phyloP scores from a whole-genome alignment of 2,329 filamentous ascomycete genomes.

The Sporothrix phasma region DNA sequence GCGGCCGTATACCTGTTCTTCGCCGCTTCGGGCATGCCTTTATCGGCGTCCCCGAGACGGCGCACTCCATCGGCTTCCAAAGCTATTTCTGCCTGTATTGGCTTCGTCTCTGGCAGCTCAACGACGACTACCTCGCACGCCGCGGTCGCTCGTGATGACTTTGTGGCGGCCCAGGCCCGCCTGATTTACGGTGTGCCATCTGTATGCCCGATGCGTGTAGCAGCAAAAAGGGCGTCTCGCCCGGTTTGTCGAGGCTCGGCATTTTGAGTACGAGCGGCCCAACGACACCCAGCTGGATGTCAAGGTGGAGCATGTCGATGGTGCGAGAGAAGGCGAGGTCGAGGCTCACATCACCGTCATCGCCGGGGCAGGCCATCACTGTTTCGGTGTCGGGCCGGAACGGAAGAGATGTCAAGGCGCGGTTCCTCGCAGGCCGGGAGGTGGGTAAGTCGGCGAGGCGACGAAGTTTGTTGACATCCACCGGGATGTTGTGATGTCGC shows the following conservation, averaged over 20 bases:
- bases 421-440: conserved; percentile 5
- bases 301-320: conserved; percentile 17
- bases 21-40: too few species aligned
- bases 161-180: conserved; percentile 67
- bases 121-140: conserved; percentile 79
- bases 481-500: neutral
- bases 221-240: too few species aligned
- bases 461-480: neutral
- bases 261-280: conserved; percentile 56
- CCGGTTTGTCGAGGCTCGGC: conserved; percentile 57
- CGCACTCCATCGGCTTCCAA: too few species aligned
- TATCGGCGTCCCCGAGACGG: too few species aligned
- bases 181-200: conserved; percentile 68
- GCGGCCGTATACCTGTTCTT: too few species aligned
- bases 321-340: neutral
- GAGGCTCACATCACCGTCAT: neutral
- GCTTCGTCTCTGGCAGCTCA: conserved; percentile 75
- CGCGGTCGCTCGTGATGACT: conserved; percentile 73
- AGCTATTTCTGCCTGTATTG: too few species aligned
- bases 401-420: neutral
- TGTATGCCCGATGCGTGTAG: too few species aligned
- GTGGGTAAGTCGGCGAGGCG: neutral
- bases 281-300: conserved; percentile 29
- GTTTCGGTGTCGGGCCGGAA: conserved; percentile 1
- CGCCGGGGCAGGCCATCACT: neutral